Percentiles rank a stretch among this genome's conserved stretches.
Evolutionary conservation across 2,329 filamentous ascomycete genomes (phyloP).

Genomic region (Aspergillus pseudotamarii): DNA sequence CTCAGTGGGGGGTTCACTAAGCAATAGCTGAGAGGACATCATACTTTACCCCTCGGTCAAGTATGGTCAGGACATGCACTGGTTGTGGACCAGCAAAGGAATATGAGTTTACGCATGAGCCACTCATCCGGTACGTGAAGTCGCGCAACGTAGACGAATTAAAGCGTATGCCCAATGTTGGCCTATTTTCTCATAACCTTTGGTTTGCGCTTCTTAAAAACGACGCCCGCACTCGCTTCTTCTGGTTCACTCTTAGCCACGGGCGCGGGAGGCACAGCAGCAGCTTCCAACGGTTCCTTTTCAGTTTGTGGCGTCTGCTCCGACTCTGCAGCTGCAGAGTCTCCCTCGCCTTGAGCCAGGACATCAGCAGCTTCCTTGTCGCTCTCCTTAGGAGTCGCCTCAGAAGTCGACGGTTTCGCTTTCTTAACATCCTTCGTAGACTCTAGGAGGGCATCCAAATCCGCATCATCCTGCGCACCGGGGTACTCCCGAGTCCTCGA

Average conservation of each 20-base stretch:
- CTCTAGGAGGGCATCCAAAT: conserved; percentile 48
- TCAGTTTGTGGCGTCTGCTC: conserved; percentile 6
- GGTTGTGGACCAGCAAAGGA: background rate
- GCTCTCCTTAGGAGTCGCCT: conserved; percentile 17
- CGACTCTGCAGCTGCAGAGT: conserved; percentile 6
- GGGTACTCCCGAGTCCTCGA: conserved; percentile 46
- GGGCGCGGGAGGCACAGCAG: background rate
- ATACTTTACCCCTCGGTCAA: background rate
- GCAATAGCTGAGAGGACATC: background rate
- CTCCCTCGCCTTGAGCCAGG: conserved; percentile 21
- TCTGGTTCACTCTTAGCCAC: conserved; percentile 21
- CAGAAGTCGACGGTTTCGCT: conserved; percentile 24
- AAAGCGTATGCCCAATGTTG: background rate
- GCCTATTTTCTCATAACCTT: conserved; percentile 45
- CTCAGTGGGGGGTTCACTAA: background rate
- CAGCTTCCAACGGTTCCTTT: conserved; percentile 8
- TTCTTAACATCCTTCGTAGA: conserved; percentile 44
- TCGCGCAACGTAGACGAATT: background rate
- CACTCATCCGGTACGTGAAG: background rate
- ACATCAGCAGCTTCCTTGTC: background rate
- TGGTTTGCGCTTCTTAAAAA: conserved; percentile 55
- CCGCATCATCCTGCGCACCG: conserved; percentile 39
- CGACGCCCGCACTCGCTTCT: conserved; percentile 34
- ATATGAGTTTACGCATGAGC: background rate
- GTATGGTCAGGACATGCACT: background rate